phyloP scores from a whole-genome alignment of 257 asterid species.

The Ligustrum vulgare region DNA sequence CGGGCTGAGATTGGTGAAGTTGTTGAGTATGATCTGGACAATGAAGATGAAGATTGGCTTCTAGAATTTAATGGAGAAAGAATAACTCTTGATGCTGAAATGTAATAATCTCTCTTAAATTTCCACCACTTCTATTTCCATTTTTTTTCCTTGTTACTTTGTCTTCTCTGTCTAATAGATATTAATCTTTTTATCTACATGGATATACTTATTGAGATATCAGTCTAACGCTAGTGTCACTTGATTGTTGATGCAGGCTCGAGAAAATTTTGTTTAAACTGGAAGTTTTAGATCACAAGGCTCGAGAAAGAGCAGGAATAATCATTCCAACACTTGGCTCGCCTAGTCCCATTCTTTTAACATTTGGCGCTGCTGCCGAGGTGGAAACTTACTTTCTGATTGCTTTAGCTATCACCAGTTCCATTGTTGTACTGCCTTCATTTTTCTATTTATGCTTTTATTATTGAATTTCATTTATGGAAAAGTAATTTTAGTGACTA shows the following conservation, averaged over 20 bases:
- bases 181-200: not conserved
- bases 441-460: not conserved
- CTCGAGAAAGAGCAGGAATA: conserved; percentile 97
- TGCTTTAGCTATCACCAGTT: conserved; percentile 6
- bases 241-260: conserved; percentile 54
- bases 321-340: conserved; percentile 83
- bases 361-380: conserved; percentile 94
- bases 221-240: conserved; percentile 16
- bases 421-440: not conserved
- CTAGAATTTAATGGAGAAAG: conserved; percentile 75
- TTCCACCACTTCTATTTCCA: no score
- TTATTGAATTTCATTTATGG: not conserved
- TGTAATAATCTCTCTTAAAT: conserved; percentile 42
- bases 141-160: conserved; percentile 1
- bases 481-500: not conserved
- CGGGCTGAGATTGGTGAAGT: conserved; percentile 97
- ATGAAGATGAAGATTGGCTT: conserved; percentile 99
- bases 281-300: conserved; percentile 93
- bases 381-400: conserved; percentile 37
- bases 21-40: conserved; percentile 95
- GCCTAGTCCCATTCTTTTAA: conserved; percentile 79
- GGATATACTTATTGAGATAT: not conserved
- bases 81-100: conserved; percentile 62
- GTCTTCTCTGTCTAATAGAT: conserved; percentile 5
- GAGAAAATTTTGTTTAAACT: conserved; percentile 78